These are phyloP conservation scores for Besnoitia besnoiti DNA, from an alignment of 169 alveolate genomes.

Conservation along the genomic window DNA sequence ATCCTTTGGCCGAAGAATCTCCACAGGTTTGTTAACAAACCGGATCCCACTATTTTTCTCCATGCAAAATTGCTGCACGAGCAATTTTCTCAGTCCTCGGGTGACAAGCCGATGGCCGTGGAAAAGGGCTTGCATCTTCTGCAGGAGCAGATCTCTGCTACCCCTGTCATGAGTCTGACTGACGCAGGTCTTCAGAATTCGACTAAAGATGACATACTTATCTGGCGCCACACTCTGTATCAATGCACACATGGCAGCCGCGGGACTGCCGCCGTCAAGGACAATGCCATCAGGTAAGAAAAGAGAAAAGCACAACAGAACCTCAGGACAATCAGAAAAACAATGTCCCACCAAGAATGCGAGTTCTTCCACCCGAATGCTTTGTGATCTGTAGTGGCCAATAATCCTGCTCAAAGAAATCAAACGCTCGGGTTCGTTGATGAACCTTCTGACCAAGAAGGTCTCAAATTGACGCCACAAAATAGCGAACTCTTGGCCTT, in stretches of 20 bases:
- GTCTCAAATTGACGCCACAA: constrained; percentile 61
- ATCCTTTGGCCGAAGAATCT: constrained; percentile 44
- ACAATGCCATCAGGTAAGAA: constrained; percentile 52
- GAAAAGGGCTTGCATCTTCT: constrained; percentile 61
- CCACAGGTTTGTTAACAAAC: constrained; percentile 31
- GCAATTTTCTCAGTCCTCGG: constrained; percentile 58
- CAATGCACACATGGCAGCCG: constrained; percentile 59
- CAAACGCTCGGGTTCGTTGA: constrained; percentile 47
- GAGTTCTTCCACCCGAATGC: constrained; percentile 60
- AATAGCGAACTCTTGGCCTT: constrained; percentile 1
- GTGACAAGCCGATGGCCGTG: constrained; percentile 58
- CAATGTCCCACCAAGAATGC: constrained; percentile 57
- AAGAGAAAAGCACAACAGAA: constrained; percentile 52
- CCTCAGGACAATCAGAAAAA: constrained; percentile 54
- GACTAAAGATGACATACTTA: constrained; percentile 52
- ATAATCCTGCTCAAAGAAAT: constrained; percentile 37
- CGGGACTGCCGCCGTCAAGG: constrained; percentile 48
- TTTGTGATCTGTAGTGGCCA: constrained; percentile 42
- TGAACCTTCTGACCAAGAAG: constrained; percentile 50
- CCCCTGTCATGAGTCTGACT: constrained; percentile 33
- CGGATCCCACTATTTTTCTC: constrained; percentile 58
- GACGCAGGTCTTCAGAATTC: constrained; percentile 45
- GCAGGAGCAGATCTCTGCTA: constrained; percentile 60
- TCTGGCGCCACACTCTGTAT: constrained; percentile 67
- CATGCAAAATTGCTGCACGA: constrained; percentile 60